Conservation (phyloP, 345 rosid genomes). For the Bruguiera parviflora region DNA sequence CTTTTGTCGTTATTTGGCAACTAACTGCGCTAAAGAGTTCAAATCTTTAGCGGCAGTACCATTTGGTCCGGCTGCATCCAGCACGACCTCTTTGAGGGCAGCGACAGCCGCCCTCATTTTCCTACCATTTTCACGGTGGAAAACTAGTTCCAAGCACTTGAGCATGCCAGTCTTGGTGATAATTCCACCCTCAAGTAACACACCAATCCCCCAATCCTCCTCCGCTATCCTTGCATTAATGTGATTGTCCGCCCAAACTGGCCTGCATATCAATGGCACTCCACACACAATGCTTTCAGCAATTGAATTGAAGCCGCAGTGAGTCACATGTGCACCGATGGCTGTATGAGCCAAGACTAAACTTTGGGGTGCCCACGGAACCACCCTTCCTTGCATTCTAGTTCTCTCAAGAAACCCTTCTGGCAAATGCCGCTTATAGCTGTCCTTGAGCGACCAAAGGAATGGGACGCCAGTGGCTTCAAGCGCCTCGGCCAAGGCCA, state of each 20-base stretch:
- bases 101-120: too few relatives aligned
- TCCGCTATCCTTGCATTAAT: slow-evolving; percentile 45
- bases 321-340: neutral
- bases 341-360: slow-evolving; percentile 1
- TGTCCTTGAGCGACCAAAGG: slow-evolving; percentile 25
- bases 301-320: slow-evolving; percentile 50
- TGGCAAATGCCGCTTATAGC: neutral
- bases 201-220: slow-evolving; percentile 52
- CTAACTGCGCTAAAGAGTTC: too few relatives aligned
- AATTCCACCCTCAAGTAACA: slow-evolving; percentile 28
- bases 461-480: slow-evolving; percentile 5
- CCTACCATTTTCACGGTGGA: slow-evolving; percentile 15
- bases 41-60: too few relatives aligned
- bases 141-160: slow-evolving; percentile 37
- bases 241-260: slow-evolving; percentile 51
- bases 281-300: slow-evolving; percentile 45
- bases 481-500: neutral
- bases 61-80: too few relatives aligned
- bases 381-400: slow-evolving; percentile 1
- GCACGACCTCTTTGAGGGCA: too few relatives aligned
- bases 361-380: slow-evolving; percentile 1
- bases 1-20: too few relatives aligned
- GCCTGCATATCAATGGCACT: slow-evolving; percentile 62
- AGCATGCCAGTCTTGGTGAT: slow-evolving; percentile 28
- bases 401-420: slow-evolving; percentile 7